Evolutionary conservation across 306 rosid species (phyloP), one percentile per base, ranked within the genome.

Genomic region (Corylus avellana): DNA sequence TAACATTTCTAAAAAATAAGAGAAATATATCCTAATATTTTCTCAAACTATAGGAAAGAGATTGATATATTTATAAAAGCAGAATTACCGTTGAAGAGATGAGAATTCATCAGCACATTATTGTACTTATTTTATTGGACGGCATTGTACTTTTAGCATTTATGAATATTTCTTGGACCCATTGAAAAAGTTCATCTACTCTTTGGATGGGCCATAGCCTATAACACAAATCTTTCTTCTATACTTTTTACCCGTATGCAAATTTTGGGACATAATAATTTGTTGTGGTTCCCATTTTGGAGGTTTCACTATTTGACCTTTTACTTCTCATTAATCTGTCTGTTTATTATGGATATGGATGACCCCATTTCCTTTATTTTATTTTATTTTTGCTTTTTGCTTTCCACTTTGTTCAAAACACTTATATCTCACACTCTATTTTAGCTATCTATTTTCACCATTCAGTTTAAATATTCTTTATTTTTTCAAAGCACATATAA

Each of bases 261-360:
- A 54, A 73, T 51, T 29, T 49, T 73, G 63, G 64, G 64, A 73
- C 77, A 49, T 17, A 73, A 54, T 56, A 53, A 49, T 35, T 73
- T 51, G 66, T 9, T 37, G 13, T 4, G 77, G 48, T 18, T 18
- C 39, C 18, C 37, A 70, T 27, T 25, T 42, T 7, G 14, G 44
- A 11, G 75, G 14, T 71, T 39, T 6, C 4, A 71, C 57, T 2
- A 14, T 49, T 49, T 49, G 20, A 27, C 59, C 5, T 49, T 47
- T 71, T 59, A 42, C 59, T 47, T 71, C 4, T 71, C 59, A 25
- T 49, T 71, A 71, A 49, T 71, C 46, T 47, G 75, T 71, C 75
- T 5, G n/a, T 4, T 47, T 14, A 27, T 22, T 7, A 12, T 27
- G 59, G 11, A 71, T 6, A 5, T 71, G 57, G n/a, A 67, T 27